These are phyloP conservation scores for Dimocarpus longan DNA, from an alignment of 345 rosid species.

Conservation along the genomic window DNA sequence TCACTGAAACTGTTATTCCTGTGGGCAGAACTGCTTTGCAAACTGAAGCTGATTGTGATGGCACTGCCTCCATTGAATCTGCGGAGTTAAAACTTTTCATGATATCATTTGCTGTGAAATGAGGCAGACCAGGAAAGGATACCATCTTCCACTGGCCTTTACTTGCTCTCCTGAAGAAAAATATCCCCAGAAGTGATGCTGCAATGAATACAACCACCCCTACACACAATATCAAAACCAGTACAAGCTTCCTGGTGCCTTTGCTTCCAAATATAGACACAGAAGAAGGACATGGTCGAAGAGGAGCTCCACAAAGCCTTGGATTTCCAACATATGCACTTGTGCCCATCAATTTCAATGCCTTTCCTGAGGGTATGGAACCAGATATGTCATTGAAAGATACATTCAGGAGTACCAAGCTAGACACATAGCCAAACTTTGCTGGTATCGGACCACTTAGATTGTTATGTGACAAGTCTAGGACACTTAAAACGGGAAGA, in stretches of 20 bases:
- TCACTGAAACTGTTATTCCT: conserved; percentile 79
- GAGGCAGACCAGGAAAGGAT: conserved; percentile 71
- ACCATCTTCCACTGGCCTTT: conserved; percentile 80
- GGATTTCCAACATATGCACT: conserved; percentile 68
- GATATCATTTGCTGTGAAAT: conserved; percentile 72
- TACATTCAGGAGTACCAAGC: conserved; percentile 51
- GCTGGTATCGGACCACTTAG: conserved; percentile 65
- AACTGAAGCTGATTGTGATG: conserved; percentile 42
- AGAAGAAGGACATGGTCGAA: conserved; percentile 58
- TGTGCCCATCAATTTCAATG: conserved; percentile 58
- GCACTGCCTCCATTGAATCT: conserved; percentile 41
- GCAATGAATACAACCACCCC: conserved; percentile 40
- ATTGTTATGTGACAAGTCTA: conserved; percentile 69
- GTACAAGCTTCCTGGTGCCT: conserved; percentile 55
- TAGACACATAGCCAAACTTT: conserved; percentile 52
- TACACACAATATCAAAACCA: conserved; percentile 60
- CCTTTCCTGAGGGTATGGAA: conserved; percentile 58
- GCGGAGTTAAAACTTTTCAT: conserved; percentile 63
- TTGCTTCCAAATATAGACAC: conserved; percentile 41
- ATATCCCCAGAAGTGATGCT: conserved; percentile 50
- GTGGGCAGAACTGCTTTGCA: conserved; percentile 82
- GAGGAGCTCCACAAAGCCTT: conserved; percentile 78
- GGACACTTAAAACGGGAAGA: conserved; percentile 51
- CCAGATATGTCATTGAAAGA: conserved; percentile 70
- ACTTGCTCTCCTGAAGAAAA: conserved; percentile 53